Evolutionary conservation across 1,139 yeast genomes (phyloP).

Genomic region (Taphrina flavorubra): DNA sequence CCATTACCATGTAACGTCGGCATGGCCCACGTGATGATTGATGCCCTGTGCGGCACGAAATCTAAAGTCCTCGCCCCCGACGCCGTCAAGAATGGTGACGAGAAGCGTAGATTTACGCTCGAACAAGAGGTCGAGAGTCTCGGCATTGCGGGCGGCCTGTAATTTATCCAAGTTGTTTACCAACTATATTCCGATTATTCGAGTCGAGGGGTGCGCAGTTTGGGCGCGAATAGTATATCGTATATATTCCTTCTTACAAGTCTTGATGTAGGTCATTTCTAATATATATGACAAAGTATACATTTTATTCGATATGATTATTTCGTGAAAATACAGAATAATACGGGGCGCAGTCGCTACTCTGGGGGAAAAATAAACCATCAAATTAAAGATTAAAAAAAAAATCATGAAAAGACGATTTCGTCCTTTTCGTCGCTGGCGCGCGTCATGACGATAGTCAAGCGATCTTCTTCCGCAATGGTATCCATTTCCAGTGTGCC

Average conservation of each 20-base stretch:
- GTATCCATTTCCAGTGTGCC: slow-evolving; percentile 10
- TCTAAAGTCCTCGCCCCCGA: too few species aligned
- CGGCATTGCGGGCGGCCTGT: neutral
- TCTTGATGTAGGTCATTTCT: too few species aligned
- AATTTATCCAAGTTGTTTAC: neutral
- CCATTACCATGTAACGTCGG: slow-evolving; percentile 38
- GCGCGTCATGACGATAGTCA: slow-evolving; percentile 2
- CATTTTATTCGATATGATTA: too few species aligned
- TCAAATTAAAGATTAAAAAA: too few species aligned
- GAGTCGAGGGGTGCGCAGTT: too few species aligned
- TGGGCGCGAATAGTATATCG: too few species aligned
- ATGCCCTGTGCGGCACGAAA: neutral
- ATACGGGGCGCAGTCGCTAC: too few species aligned
- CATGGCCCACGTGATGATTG: slow-evolving; percentile 30
- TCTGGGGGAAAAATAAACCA: too few species aligned
- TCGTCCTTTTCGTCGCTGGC: neutral
- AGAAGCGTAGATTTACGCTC: neutral
- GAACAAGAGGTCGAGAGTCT: slow-evolving; percentile 1
- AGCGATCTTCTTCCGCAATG: slow-evolving; percentile 10
- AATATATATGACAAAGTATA: too few species aligned
- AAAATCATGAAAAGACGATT: neutral
- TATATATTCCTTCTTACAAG: too few species aligned
- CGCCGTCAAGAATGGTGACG: neutral
- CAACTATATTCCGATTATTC: too few species aligned
- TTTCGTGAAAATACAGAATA: too few species aligned